A percentile compares a stretch with the other conserved stretches of the same genome.
phyloP scores from a whole-genome alignment of 164 flowering plant genomes.

The Santalum album region DNA sequence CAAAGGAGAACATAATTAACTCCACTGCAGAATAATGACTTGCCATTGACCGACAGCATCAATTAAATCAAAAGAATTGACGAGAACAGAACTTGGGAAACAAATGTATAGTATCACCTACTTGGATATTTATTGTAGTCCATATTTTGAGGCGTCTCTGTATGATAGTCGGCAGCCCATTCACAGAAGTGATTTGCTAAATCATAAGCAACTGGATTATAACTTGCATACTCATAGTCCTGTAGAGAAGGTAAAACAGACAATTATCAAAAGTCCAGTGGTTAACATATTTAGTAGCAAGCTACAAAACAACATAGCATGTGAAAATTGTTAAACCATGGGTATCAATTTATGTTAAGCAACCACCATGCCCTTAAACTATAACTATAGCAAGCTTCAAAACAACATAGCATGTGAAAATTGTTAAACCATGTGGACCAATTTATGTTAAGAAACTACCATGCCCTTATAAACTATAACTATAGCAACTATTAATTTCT shows the following conservation, averaged over 20 bases:
- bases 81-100: background rate
- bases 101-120: conserved; percentile 7
- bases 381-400: no score
- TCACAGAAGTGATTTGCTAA: conserved; percentile 45
- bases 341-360: no score
- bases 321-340: no score
- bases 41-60: no score
- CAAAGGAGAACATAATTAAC: background rate
- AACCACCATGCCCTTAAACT: no score
- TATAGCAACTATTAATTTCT: no score
- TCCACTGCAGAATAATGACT: background rate
- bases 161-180: conserved; percentile 41
- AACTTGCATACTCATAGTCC: conserved; percentile 41
- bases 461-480: no score
- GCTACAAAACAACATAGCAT: background rate
- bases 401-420: no score
- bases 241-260: conserved; percentile 2
- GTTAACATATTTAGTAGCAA: background rate
- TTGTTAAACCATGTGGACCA: no score
- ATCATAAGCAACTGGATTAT: conserved; percentile 33
- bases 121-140: conserved; percentile 35
- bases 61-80: background rate
- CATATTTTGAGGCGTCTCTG: conserved; percentile 35
- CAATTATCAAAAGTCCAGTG: background rate
- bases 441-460: no score